These are phyloP conservation scores for Fraxinus americana DNA, from an alignment of 257 asterid genomes.

Conservation along the genomic window DNA sequence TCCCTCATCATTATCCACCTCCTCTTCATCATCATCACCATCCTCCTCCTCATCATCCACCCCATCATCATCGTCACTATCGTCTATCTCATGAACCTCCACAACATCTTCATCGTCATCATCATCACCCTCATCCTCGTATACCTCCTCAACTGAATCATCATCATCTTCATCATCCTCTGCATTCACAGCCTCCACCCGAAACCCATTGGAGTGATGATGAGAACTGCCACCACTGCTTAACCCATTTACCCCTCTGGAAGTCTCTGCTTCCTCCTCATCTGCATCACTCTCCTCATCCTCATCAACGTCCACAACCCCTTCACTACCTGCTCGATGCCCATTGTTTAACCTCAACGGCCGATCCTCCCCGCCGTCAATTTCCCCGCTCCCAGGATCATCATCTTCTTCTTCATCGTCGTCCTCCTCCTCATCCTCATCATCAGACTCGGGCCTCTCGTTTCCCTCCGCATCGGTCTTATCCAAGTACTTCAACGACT, in stretches of 20 bases:
- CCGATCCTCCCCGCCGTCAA: slow-evolving; percentile 83
- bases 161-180: slow-evolving; percentile 47
- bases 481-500: slow-evolving; percentile 83
- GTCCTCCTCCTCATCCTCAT: slow-evolving; percentile 70
- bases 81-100: slow-evolving; percentile 41
- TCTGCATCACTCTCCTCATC: slow-evolving; percentile 86
- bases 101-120: slow-evolving; percentile 55
- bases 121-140: slow-evolving; percentile 43
- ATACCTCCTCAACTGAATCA: slow-evolving; percentile 69
- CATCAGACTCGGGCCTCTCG: slow-evolving; percentile 95
- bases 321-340: slow-evolving; percentile 59
- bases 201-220: slow-evolving; percentile 63
- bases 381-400: slow-evolving; percentile 93
- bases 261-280: slow-evolving; percentile 76
- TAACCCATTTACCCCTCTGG: slow-evolving; percentile 48
- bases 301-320: slow-evolving; percentile 86
- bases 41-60: slow-evolving; percentile 73
- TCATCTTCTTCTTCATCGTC: slow-evolving; percentile 52
- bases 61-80: slow-evolving; percentile 17
- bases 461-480: slow-evolving; percentile 93
- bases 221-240: slow-evolving; percentile 36
- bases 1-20: slow-evolving; percentile 77
- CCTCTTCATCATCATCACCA: slow-evolving; percentile 80
- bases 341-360: slow-evolving; percentile 53
- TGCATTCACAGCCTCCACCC: slow-evolving; percentile 39